A percentile compares a stretch with the other conserved stretches of the same genome.
Evolutionary conservation across 2,329 filamentous ascomycete species (phyloP).

Genomic region (Falciphora oryzae): DNA sequence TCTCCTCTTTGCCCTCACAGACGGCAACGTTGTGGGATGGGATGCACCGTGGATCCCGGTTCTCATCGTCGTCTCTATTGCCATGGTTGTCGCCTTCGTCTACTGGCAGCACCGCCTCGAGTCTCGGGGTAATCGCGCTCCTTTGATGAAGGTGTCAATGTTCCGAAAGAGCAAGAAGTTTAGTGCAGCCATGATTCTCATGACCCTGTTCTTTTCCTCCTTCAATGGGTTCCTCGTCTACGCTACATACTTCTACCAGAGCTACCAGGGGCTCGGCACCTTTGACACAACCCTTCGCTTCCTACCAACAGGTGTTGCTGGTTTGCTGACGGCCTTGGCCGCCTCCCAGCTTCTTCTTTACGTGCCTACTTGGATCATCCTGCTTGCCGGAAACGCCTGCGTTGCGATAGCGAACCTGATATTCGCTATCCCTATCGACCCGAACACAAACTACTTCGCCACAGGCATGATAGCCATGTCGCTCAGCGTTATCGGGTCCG

Average conservation of each 20-base stretch:
- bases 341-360: slow-evolving; percentile 51
- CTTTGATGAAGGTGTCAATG: slow-evolving; percentile 61
- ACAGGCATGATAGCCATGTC: slow-evolving; percentile 62
- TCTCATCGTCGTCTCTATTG: slow-evolving; percentile 51
- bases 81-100: slow-evolving; percentile 51
- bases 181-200: slow-evolving; percentile 57
- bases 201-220: slow-evolving; percentile 59
- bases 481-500: slow-evolving; percentile 58
- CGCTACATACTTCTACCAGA: slow-evolving; percentile 65
- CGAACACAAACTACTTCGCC: slow-evolving; percentile 59
- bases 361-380: slow-evolving; percentile 52
- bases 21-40: slow-evolving; percentile 67
- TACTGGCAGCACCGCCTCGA: slow-evolving; percentile 58
- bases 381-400: slow-evolving; percentile 51
- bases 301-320: slow-evolving; percentile 57
- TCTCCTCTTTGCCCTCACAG: slow-evolving; percentile 60
- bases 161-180: slow-evolving; percentile 53
- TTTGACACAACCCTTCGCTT: slow-evolving; percentile 66
- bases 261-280: slow-evolving; percentile 54
- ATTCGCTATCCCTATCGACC: slow-evolving; percentile 58
- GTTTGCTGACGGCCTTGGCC: slow-evolving; percentile 49
- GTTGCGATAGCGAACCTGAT: slow-evolving; percentile 46
- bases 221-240: slow-evolving; percentile 66
- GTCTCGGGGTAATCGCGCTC: slow-evolving; percentile 39
- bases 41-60: slow-evolving; percentile 53